Conservation (phyloP, 352 stramenopile genomes). For the Globisporangium paroecandrum region DNA sequence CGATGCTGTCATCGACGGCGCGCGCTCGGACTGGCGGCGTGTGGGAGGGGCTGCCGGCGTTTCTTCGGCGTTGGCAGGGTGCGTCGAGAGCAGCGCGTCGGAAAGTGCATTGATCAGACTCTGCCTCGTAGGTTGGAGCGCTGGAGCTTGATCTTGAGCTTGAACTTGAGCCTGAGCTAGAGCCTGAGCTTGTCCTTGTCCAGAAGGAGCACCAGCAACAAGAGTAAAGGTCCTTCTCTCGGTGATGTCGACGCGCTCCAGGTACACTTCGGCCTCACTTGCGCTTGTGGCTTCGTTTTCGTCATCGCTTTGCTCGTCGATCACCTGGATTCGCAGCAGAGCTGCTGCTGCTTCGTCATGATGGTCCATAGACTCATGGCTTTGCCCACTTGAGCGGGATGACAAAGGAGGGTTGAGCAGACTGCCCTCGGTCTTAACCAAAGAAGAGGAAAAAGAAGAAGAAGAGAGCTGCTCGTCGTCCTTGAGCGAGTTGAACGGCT, state of each 20-base stretch:
- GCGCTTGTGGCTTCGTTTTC: slow-evolving; percentile 9
- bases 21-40: slow-evolving; percentile 16
- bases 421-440: not conserved
- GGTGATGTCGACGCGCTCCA: slow-evolving; percentile 6
- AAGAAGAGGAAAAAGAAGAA: not conserved
- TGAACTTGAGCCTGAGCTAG: not conserved
- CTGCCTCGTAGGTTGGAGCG: slow-evolving; percentile 7
- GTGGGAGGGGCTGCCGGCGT: not conserved
- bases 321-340: slow-evolving; percentile 9
- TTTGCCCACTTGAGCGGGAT: not conserved
- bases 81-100: slow-evolving; percentile 7
- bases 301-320: slow-evolving; percentile 20
- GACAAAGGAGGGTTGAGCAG: not conserved
- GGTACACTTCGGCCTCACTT: slow-evolving; percentile 14
- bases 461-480: not conserved
- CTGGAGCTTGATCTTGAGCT: not conserved
- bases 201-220: not conserved
- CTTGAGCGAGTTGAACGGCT: slow-evolving; percentile 11
- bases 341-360: not conserved
- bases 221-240: not conserved
- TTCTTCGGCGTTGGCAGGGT: not conserved
- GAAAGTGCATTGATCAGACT: slow-evolving; percentile 19
- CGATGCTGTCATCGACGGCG: slow-evolving; percentile 10
- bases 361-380: not conserved
- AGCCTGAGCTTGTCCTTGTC: not conserved